Evolutionary conservation across 164 flowering plant species (phyloP), one percentile per base, ranked within the genome.

Genomic region (Stephania japonica): DNA sequence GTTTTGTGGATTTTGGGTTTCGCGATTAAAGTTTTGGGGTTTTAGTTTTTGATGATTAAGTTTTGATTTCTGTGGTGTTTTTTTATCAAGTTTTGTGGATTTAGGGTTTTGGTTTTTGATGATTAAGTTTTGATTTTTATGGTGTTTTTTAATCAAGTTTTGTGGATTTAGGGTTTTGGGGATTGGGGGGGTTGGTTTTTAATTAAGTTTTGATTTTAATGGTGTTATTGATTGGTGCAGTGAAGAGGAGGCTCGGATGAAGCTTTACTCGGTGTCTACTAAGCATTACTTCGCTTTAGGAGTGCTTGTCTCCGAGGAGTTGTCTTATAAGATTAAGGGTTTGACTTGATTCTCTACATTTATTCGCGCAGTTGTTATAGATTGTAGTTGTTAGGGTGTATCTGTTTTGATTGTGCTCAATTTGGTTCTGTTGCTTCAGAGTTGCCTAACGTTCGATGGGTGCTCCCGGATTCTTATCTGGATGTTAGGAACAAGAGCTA

Each of bases 381-480:
- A 23, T 27, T 67, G 6, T 32, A 32, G 38, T 32, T 32, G 38
- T 32, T 32, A 4, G 38, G 38, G n/a, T n/a, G n/a, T n/a, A 38
- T 41, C 1, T 12, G 32, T 53, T 12, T 53, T 53, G 18, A 16
- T 53, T 53, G 61, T 4, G 61, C 61, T 53, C n/a, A 4, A 4
- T 47, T 12, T 42, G 19, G 8, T 14, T 50, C 11, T 70, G 11
- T 26, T 41, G 70, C n/a, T 26, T 43, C 83, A 85, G 87, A 75
- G 7, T 67, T 80, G 27, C 84, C 83, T 5, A 72, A 49, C 26
- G 87, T 85, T 67, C 72, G 82, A 10, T 85, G 84, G 87, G 87
- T 83, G 42, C 84, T 85, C 64, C 86, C 86, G 18, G 87, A 85
- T 83, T 83, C 86, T 19, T 83, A 83, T 69, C 25, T 83, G 69